Evolutionary conservation across 1,284 basidiomycete genomes (phyloP), one percentile per base, ranked within the genome.

Genomic region (Takashimella koratensis): DNA sequence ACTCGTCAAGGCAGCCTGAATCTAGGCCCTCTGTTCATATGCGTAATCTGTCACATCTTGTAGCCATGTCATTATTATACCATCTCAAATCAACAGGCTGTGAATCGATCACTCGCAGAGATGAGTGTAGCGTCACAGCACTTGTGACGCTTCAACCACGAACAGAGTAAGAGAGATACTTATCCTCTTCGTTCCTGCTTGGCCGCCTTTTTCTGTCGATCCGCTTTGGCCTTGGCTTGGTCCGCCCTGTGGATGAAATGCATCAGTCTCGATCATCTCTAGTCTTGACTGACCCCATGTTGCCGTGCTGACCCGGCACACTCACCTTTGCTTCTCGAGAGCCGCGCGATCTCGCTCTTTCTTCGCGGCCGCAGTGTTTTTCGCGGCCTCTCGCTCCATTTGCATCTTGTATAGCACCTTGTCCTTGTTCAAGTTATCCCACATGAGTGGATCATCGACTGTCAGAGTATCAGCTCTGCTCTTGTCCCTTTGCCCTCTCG

Each of bases 181-280:
- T 51, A 75, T 13, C 62, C 74, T 30, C 74, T 52, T 13, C 73
- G 58, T 54, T 77, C 73, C 55, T 68, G 67, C 61, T 76, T 77
- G 20, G 66, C 66, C 3, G 72, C 74, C 56, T 74, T 76, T 58
- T 75, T 74, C 66, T 76, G 72, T 59, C 71, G 70, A 25, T 75
- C 76, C 6, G 71, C 70, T 52, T 76, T 76, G 3, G 72, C 70
- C 54, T 71, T 71, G 0, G 73, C 75, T 47, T 64, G 59, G 57
- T 76, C 75, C 13, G 70, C 71, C 16, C 74, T 75, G 48, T 2
- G 16, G 13, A 49, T n/a, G n/a, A n/a, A n/a, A n/a, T n/a, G n/a
- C n/a, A n/a, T n/a, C n/a, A n/a, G n/a, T n/a, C n/a, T n/a, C n/a
- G n/a, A n/a, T n/a, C n/a, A n/a, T n/a, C n/a, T n/a, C n/a, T n/a